Evolutionary conservation across 441 rosid species (phyloP), one percentile per base, ranked within the genome.

Genomic region (Pelargonium exstipulatum): DNA sequence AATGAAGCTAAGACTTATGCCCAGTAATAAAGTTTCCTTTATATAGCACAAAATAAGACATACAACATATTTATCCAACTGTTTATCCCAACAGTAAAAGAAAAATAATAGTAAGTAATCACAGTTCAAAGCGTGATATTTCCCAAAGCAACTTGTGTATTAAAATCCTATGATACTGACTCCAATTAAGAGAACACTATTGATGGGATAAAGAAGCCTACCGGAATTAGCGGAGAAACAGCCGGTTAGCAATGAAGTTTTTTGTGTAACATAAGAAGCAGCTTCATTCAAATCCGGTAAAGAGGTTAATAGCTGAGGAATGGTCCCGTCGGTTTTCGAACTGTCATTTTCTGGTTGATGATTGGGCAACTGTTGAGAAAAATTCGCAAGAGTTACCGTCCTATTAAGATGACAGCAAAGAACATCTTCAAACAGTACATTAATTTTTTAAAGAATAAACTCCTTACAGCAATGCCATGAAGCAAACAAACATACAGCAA

Each of bases 151-250:
- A 42, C 3, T n/a, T 51, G 7, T 10, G 37, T 53, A 24, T 24
- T 12, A 35, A 48, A 24, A 45, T 57, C 7, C 18, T 0, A 20
- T 18, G 69, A 71, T 26, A 69, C 48, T 20, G 12, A 16, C n/a
- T 32, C 55, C 46, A 24, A 24, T 24, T 24, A 24, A 24, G 10
- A 20, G 58, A 62, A 26, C 16, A 29, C 9, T n/a, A 3, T n/a
- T 9, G 12, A 46, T 49, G 57, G 17, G 17, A 69, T 65, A 61
- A 67, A 76, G 69, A 67, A 65, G 24, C 71, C 65, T 68, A 90
- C 96, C 95, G 58, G 96, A 84, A 79, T 78, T 77, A 73, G 88
- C 90, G 61, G 97, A 78, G 78, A 94, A 94, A 84, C 96, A 94
- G 72, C 91, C 81, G 14, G 96, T 91, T n/a, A 94, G 58, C 72